Conservation (phyloP, 371 early-diverging fungal species). For the Lichtheimia ramosa region DNA sequence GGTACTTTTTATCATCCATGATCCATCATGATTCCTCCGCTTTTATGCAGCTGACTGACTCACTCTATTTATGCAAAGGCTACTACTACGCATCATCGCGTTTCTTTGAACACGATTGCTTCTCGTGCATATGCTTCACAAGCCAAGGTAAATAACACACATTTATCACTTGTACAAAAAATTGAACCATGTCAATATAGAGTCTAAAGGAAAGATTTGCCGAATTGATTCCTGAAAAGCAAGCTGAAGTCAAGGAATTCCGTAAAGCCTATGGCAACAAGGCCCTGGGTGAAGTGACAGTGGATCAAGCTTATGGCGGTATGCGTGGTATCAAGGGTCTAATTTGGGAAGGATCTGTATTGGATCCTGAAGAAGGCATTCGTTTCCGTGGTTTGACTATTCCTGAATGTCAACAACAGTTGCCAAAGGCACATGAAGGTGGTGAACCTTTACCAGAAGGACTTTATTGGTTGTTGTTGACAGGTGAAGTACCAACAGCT, state of each 20-base stretch:
- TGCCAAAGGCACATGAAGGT: conserved; percentile 87
- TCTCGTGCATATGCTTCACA: conserved; percentile 44
- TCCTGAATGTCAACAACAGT: conserved; percentile 90
- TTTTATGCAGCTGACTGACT: too few relatives aligned
- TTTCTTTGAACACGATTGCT: conserved; percentile 28
- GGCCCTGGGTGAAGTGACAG: conserved; percentile 91
- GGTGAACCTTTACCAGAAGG: conserved; percentile 95
- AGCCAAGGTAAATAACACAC: conserved; percentile 42
- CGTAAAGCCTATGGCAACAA: conserved; percentile 87
- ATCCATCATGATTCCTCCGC: neutral
- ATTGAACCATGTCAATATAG: conserved; percentile 31
- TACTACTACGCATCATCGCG: conserved; percentile 27
- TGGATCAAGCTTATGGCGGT: conserved; percentile 97
- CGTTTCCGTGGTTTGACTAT: conserved; percentile 96
- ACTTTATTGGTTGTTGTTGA: conserved; percentile 96
- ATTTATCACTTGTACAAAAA: too few relatives aligned
- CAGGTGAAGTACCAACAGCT: conserved; percentile 93
- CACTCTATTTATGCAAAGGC: neutral
- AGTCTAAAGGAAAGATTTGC: conserved; percentile 89
- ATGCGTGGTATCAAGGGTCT: conserved; percentile 99
- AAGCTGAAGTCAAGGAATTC: conserved; percentile 91
- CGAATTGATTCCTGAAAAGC: conserved; percentile 92
- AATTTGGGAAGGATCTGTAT: conserved; percentile 95
- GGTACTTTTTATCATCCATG: conserved; percentile 9
- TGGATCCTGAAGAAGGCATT: conserved; percentile 98